Percentiles rank a stretch among this genome's conserved stretches.
phyloP scores from a whole-genome alignment of 2,329 filamentous ascomycete genomes.

The Fusarium palustre region DNA sequence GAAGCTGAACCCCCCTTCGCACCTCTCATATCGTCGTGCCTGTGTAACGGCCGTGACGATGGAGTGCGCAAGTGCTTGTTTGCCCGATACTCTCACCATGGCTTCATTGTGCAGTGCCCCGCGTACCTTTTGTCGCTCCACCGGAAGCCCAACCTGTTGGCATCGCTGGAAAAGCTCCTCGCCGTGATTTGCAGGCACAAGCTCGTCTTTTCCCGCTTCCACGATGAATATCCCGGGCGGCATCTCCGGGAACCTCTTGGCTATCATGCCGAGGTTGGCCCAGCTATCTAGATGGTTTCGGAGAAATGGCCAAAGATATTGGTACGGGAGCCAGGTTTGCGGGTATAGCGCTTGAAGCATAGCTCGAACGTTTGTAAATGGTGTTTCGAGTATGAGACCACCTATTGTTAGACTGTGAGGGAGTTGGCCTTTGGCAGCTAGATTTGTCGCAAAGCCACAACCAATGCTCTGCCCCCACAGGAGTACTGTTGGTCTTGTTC shows the following conservation, averaged over 20 bases:
- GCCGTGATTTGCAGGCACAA: slow-evolving; percentile 66
- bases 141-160: slow-evolving; percentile 59
- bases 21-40: slow-evolving; percentile 19
- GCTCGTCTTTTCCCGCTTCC: slow-evolving; percentile 68
- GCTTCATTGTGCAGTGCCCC: slow-evolving; percentile 69
- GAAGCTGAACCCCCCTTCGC: slow-evolving; percentile 7
- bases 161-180: slow-evolving; percentile 61
- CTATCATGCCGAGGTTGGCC: slow-evolving; percentile 62
- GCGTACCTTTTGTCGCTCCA: slow-evolving; percentile 58
- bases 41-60: slow-evolving; percentile 43
- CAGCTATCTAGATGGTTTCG: slow-evolving; percentile 71
- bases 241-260: slow-evolving; percentile 35
- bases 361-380: slow-evolving; percentile 75
- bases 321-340: slow-evolving; percentile 83
- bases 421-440: slow-evolving; percentile 56
- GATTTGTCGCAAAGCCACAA: slow-evolving; percentile 74
- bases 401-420: slow-evolving; percentile 55
- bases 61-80: slow-evolving; percentile 44
- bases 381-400: slow-evolving; percentile 77
- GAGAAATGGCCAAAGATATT: slow-evolving; percentile 79
- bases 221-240: slow-evolving; percentile 61
- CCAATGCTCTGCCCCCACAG: slow-evolving; percentile 86
- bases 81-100: slow-evolving; percentile 56
- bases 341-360: slow-evolving; percentile 81
- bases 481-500: slow-evolving; percentile 59